Base-by-base conservation (phyloP, 2,329 filamentous ascomycete species). In the Talaromyces sp. region DNA sequence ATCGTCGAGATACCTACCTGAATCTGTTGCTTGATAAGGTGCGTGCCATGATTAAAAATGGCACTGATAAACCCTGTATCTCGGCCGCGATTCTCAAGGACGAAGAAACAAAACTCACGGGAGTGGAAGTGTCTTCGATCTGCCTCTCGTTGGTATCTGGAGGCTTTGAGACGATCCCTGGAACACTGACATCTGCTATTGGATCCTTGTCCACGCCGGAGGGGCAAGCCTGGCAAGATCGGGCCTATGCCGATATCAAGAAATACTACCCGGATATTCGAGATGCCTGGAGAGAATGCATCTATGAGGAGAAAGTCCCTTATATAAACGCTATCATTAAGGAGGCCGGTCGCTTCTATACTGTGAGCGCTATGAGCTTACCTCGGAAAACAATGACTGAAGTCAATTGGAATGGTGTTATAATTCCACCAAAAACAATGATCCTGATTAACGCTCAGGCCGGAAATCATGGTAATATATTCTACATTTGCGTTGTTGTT, bases 391-490 rank as follows among this genome's bases (percentile, higher is more conserved):
- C 81, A 47, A 87, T 89, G 65, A 87, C 85, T 57, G 85, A 88
- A 61, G 87, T 92, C 52, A 79, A 84, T 2, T 91, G 87, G 76
- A 78, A 88, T 27, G 84, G 84, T 12, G 80, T 85, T 1, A 76
- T 82, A 2, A 89, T 93, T 54, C 90, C 90, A 0, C 81, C 88
- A 0, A 87, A 88, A 9, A 92, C 88, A 0, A 90, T 87, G 44
- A 88, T 92, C 65, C 88, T 91, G 73, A 87, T 92, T 85, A 91
- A 87, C 66, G 86, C 88, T 1, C 90, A 88, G 70, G 87, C 86
- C 0, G 88, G 87, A 3, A 83, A 91, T 71, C 89, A 89, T 18
- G 71, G 70, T 72, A 28, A 55, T 34, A 23, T 53, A 31, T 14
- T 23, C 23, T 23, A 1, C 23, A 23, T 23, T 2, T 23, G 1